Evolutionary conservation across 306 rosid species (phyloP).

Genomic region (Medicago ruthenica): DNA sequence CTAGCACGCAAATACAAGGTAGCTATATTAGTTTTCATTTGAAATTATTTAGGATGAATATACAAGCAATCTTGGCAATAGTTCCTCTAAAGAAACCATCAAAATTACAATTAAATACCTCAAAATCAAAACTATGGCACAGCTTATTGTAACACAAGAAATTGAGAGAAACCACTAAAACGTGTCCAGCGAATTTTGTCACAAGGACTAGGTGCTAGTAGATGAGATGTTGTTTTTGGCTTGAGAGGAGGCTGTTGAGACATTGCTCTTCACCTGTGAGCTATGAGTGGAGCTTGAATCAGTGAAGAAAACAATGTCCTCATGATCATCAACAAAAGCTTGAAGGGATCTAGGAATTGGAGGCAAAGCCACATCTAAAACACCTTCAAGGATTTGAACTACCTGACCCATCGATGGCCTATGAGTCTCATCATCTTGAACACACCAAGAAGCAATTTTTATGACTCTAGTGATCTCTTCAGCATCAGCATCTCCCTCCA

Average conservation of each 20-base stretch:
- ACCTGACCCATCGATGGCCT: conserved; percentile 87
- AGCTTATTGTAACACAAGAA: neutral
- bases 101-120: conserved; percentile 24
- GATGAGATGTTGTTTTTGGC: conserved; percentile 45
- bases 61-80: conserved; percentile 33
- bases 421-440: conserved; percentile 74
- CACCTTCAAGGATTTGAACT: conserved; percentile 79
- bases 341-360: conserved; percentile 69
- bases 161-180: conserved; percentile 6
- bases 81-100: conserved; percentile 22
- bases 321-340: conserved; percentile 59
- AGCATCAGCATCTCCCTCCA: conserved; percentile 58
- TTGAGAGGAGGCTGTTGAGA: conserved; percentile 52
- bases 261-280: conserved; percentile 51
- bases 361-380: conserved; percentile 61
- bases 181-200: neutral
- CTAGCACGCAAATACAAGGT: neutral
- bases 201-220: conserved; percentile 36
- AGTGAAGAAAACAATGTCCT: conserved; percentile 62
- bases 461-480: conserved; percentile 60
- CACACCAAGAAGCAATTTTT: conserved; percentile 85
- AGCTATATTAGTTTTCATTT: conserved; percentile 1
- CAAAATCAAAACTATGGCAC: conserved; percentile 25
- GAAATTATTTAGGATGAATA: conserved; percentile 41
- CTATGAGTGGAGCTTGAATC: conserved; percentile 64